Conservation (phyloP, 257 asterid genomes). For the Gynochthodes officinalis region DNA sequence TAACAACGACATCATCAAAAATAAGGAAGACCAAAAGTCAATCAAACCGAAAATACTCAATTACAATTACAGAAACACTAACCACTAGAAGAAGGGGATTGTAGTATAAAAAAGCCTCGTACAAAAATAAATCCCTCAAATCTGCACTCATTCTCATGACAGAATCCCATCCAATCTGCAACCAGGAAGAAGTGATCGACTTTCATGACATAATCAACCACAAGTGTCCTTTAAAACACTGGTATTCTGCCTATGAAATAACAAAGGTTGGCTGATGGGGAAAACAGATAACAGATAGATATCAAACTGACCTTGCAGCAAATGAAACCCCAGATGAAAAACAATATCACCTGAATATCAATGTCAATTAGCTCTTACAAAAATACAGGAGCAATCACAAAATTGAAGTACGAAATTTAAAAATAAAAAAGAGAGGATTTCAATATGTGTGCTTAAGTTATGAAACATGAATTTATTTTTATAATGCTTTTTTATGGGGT, state of each 20-base stretch:
- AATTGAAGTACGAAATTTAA: neutral
- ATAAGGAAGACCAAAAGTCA: constrained; percentile 7
- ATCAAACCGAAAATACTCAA: constrained; percentile 2
- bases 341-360: constrained; percentile 67
- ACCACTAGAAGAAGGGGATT: constrained; percentile 98
- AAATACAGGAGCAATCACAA: constrained; percentile 4
- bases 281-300: constrained; percentile 3
- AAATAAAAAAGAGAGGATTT: neutral
- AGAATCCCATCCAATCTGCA: constrained; percentile 97
- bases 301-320: constrained; percentile 85
- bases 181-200: constrained; percentile 18
- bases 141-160: constrained; percentile 98
- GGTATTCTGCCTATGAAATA: neutral
- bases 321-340: constrained; percentile 73
- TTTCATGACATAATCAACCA: constrained; percentile 17
- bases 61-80: constrained; percentile 37
- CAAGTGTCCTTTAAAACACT: constrained; percentile 11
- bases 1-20: constrained; percentile 17
- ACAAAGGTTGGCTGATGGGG: neutral
- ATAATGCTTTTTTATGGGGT: neutral
- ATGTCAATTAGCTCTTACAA: constrained; percentile 22
- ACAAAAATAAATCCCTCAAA: constrained; percentile 82
- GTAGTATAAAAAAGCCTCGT: constrained; percentile 97
- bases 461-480: neutral
- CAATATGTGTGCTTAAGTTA: neutral